Evolutionary conservation across 2,329 filamentous ascomycete genomes (phyloP).

Genomic region (Epichloe sp.): DNA sequence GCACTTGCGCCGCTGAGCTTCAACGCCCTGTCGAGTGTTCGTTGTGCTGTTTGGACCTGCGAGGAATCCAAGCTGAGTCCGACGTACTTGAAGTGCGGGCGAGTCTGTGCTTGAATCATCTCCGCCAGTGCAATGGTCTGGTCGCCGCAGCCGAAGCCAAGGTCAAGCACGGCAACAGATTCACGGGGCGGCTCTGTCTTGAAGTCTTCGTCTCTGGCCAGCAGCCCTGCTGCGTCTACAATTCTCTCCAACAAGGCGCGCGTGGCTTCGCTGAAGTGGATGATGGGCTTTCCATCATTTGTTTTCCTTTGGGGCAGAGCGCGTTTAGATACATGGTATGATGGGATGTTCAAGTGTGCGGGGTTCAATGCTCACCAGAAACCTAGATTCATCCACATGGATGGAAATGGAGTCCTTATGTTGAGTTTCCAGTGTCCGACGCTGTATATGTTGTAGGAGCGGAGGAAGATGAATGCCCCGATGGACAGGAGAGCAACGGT

Average conservation of each 20-base stretch:
- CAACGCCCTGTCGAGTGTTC: constrained; percentile 13
- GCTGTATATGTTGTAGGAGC: constrained; percentile 27
- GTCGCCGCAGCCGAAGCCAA: constrained; percentile 47
- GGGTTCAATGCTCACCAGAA: constrained; percentile 35
- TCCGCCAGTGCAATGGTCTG: constrained; percentile 35
- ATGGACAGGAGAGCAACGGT: constrained; percentile 9
- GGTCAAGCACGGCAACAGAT: constrained; percentile 31
- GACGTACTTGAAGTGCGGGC: constrained; percentile 29
- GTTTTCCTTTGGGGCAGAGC: constrained; percentile 14
- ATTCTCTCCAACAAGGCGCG: constrained; percentile 34
- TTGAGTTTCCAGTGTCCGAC: constrained; percentile 45
- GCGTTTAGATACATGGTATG: neutral
- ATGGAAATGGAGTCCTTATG: constrained; percentile 27
- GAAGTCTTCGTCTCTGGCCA: constrained; percentile 8
- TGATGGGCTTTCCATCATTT: constrained; percentile 16
- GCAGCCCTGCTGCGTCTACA: constrained; percentile 28
- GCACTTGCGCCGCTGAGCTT: constrained; percentile 4
- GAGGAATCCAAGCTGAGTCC: constrained; percentile 36
- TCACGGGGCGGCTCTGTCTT: neutral
- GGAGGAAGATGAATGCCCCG: constrained; percentile 11
- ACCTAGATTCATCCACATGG: constrained; percentile 54
- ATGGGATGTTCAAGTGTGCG: neutral
- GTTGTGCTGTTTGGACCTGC: constrained; percentile 29
- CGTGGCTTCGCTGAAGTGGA: constrained; percentile 32
- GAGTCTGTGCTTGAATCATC: constrained; percentile 10